phyloP scores from a whole-genome alignment of 73 alveolate species.

The Tetrahymena elliotti region DNA sequence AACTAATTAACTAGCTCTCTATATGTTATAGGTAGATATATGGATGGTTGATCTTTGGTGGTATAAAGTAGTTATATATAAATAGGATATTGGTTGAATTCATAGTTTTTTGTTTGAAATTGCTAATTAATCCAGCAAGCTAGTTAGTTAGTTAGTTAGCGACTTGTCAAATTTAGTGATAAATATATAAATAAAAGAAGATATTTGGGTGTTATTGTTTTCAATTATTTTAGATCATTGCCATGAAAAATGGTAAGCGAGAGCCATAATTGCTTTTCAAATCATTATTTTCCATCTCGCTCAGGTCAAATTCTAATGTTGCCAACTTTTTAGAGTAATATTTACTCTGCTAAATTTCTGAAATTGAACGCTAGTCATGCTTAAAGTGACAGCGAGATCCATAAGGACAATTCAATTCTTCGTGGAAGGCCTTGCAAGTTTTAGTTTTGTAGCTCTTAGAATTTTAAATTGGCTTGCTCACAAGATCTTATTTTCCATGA shows the following conservation, averaged over 20 bases:
- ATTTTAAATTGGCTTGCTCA: slow-evolving; percentile 53
- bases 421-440: slow-evolving; percentile 66
- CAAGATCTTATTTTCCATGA: slow-evolving; percentile 83
- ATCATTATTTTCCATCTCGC: background rate
- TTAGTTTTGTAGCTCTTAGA: slow-evolving; percentile 69
- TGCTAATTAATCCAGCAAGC: background rate
- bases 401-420: slow-evolving; percentile 74
- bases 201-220: background rate
- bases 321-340: background rate
- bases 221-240: background rate
- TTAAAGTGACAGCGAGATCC: slow-evolving; percentile 80
- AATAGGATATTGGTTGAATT: background rate
- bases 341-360: background rate
- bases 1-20: background rate
- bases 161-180: background rate
- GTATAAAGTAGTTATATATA: background rate
- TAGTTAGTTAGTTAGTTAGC: background rate
- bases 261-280: background rate
- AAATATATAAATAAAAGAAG: background rate
- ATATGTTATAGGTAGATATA: background rate
- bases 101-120: background rate
- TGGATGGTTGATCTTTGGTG: background rate
- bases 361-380: slow-evolving; percentile 49
- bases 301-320: background rate
- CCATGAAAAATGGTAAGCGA: background rate